Conservation (phyloP, 345 rosid species). For the Kandelia obovata region DNA sequence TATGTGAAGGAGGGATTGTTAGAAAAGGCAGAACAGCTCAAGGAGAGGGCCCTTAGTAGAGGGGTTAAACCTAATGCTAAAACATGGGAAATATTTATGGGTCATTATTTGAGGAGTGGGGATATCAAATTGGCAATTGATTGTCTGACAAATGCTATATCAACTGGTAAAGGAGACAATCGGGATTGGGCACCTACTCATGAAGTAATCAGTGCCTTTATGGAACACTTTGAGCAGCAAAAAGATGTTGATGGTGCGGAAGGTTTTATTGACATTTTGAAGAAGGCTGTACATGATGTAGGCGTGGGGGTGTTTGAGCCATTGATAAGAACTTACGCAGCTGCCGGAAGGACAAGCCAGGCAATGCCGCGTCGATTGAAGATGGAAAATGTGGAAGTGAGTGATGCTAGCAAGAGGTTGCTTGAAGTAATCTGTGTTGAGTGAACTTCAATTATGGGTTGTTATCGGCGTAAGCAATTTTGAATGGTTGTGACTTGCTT, state of each 20-base stretch:
- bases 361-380: conserved; percentile 56
- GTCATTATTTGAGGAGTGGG: conserved; percentile 54
- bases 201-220: conserved; percentile 47
- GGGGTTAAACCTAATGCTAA: conserved; percentile 74
- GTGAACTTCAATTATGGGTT: conserved; percentile 28
- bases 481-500: conserved; percentile 4
- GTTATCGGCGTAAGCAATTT: conserved; percentile 1
- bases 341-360: conserved; percentile 67
- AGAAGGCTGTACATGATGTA: conserved; percentile 58
- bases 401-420: conserved; percentile 55
- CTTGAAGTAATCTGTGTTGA: conserved; percentile 58
- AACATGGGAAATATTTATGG: conserved; percentile 79
- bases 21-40: conserved; percentile 65
- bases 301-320: conserved; percentile 66
- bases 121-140: conserved; percentile 52
- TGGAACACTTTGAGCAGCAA: conserved; percentile 62
- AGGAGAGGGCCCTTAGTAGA: conserved; percentile 58
- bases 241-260: conserved; percentile 88
- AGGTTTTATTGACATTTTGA: conserved; percentile 59
- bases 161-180: conserved; percentile 65
- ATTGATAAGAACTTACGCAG: conserved; percentile 84
- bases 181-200: conserved; percentile 73
- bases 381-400: conserved; percentile 78
- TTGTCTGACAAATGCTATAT: conserved; percentile 63
- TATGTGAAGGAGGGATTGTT: conserved; percentile 53